Conservation (phyloP, 805 yeast species). For the Candida namnaoensis region DNA sequence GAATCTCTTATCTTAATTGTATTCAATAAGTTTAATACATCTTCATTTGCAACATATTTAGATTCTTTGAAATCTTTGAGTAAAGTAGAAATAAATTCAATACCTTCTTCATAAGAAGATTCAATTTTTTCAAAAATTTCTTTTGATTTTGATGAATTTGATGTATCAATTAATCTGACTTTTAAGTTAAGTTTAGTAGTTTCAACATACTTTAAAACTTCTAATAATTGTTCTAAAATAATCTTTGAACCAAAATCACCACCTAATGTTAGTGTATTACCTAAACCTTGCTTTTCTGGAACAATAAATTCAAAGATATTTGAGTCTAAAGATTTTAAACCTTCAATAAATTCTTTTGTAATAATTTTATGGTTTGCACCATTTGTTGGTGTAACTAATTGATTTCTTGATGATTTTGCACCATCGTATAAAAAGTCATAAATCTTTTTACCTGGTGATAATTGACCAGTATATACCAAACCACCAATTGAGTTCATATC, state of each 20-base stretch:
- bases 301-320: constrained; percentile 14
- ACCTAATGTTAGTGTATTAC: constrained; percentile 40
- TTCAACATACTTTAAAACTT: constrained; percentile 21
- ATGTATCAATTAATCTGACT: constrained; percentile 26
- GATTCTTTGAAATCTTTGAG: constrained; percentile 7
- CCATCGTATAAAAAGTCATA: constrained; percentile 32
- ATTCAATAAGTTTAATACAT: constrained; percentile 16
- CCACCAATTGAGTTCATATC: constrained; percentile 33
- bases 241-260: constrained; percentile 41
- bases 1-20: constrained; percentile 24
- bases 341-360: constrained; percentile 7
- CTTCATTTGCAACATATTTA: constrained; percentile 2
- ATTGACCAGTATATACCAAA: constrained; percentile 17
- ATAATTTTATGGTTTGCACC: constrained; percentile 20
- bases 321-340: constrained; percentile 1
- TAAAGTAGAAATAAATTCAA: constrained; percentile 5
- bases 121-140: constrained; percentile 8
- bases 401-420: constrained; percentile 36
- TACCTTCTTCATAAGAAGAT: constrained; percentile 7
- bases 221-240: constrained; percentile 35
- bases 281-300: constrained; percentile 12
- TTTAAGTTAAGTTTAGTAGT: constrained; percentile 22
- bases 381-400: constrained; percentile 41
- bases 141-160: constrained; percentile 9
- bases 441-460: constrained; percentile 16